Conservation (phyloP, 495 filamentous ascomycete genomes). For the Chlorociboria aeruginascens region DNA sequence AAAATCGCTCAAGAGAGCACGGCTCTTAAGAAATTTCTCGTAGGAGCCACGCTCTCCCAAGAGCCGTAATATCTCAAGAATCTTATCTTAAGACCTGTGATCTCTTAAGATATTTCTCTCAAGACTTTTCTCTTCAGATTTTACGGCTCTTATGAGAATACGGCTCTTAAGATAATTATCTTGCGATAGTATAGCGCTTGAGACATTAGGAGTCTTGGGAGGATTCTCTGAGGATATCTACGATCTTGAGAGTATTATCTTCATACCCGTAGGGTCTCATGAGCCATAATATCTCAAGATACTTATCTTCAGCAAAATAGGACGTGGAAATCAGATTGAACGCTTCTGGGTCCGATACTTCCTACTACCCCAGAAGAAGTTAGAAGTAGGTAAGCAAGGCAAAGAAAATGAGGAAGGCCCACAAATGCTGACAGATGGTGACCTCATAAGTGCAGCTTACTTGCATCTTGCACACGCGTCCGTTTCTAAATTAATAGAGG, state of each 20-base stretch:
- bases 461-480: constrained; percentile 1
- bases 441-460: neutral
- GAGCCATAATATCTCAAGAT: too few relatives aligned
- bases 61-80: neutral
- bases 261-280: too few relatives aligned
- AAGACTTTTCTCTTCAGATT: neutral
- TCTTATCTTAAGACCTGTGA: neutral
- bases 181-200: neutral
- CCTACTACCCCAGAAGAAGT: too few relatives aligned
- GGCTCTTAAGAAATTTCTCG: neutral
- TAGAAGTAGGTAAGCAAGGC: neutral
- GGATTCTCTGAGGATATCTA: neutral
- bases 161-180: constrained; percentile 6
- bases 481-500: constrained; percentile 9
- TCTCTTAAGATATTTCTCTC: constrained; percentile 1
- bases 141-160: constrained; percentile 7
- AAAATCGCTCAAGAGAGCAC: neutral
- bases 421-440: constrained; percentile 4
- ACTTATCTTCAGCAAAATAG: too few relatives aligned
- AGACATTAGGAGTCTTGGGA: neutral
- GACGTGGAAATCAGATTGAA: neutral
- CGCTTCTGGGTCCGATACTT: neutral
- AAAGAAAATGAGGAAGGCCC: constrained; percentile 4
- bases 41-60: neutral
- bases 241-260: too few relatives aligned